phyloP scores from a whole-genome alignment of 2,329 filamentous ascomycete genomes.

The Cladobotryum mycophilum region DNA sequence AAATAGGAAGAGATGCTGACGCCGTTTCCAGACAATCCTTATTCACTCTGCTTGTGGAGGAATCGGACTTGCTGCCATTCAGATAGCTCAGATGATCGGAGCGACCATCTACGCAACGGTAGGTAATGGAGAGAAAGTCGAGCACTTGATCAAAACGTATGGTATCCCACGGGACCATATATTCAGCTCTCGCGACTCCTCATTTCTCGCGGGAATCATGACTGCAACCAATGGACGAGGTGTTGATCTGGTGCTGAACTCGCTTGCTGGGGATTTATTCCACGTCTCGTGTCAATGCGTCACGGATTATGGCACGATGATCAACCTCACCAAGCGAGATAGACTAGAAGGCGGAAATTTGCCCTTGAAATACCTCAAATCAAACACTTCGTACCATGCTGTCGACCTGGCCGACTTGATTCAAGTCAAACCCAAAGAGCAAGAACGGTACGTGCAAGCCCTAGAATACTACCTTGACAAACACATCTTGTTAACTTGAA shows the following conservation, averaged over 20 bases:
- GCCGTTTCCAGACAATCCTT: too few species aligned
- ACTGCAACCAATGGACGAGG: constrained; percentile 22
- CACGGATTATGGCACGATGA: constrained; percentile 36
- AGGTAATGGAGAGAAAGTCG: constrained; percentile 27
- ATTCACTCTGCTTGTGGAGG: too few species aligned
- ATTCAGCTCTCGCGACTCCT: constrained; percentile 25
- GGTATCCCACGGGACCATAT: constrained; percentile 27
- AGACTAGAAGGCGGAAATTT: constrained; percentile 33
- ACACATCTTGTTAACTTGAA: too few species aligned
- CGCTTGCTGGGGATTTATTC: constrained; percentile 34
- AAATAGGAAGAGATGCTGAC: not conserved
- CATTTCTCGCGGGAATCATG: constrained; percentile 26
- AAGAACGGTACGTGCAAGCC: not conserved
- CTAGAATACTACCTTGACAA: too few species aligned
- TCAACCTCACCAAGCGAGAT: constrained; percentile 41
- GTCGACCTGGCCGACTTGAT: constrained; percentile 20
- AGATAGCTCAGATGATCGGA: too few species aligned
- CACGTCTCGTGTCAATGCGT: constrained; percentile 39
- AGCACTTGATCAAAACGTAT: constrained; percentile 25
- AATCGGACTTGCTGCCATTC: too few species aligned
- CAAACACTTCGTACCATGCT: constrained; percentile 27
- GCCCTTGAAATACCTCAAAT: constrained; percentile 38
- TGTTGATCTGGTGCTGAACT: constrained; percentile 35
- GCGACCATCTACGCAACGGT: constrained; percentile 33
- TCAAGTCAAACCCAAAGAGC: not conserved